Percentiles rank a stretch among this genome's conserved stretches.
Conservation (phyloP, 768 basidiomycete species). For the Roridomyces roridus region DNA sequence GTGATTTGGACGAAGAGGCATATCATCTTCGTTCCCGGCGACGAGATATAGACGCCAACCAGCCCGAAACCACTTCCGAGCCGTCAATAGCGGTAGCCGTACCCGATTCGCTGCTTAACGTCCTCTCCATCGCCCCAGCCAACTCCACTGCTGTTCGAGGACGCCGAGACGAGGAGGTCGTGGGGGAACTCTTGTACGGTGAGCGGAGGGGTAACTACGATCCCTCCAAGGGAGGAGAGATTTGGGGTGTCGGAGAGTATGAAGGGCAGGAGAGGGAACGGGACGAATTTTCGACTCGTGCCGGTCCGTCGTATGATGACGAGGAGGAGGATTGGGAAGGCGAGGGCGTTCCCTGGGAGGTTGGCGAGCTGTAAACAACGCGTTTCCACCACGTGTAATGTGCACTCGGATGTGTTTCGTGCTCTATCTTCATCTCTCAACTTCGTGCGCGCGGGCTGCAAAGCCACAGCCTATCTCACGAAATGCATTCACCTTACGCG, state of each 20-base stretch:
- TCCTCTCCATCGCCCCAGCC: conserved; percentile 63
- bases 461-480: conserved; percentile 9
- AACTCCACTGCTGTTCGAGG: conserved; percentile 44
- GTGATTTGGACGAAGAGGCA: conserved; percentile 8
- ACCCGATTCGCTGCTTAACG: conserved; percentile 61
- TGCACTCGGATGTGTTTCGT: conserved; percentile 13
- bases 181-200: conserved; percentile 67
- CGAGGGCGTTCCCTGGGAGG: conserved; percentile 83
- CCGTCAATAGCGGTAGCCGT: conserved; percentile 68
- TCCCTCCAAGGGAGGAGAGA: conserved; percentile 67
- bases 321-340: conserved; percentile 82
- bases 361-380: conserved; percentile 65
- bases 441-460: conserved; percentile 7
- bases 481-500: conserved; percentile 10
- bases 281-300: conserved; percentile 16
- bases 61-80: conserved; percentile 47
- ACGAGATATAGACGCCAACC: conserved; percentile 1
- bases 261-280: conserved; percentile 44
- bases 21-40: conserved; percentile 38
- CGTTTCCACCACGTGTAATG: conserved; percentile 16
- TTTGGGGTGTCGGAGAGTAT: conserved; percentile 79
- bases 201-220: conserved; percentile 58
- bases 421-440: conserved; percentile 2
- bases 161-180: conserved; percentile 59
- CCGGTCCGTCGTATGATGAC: conserved; percentile 34